These are phyloP conservation scores for Lunasporangiospora selenospora DNA, from an alignment of 192 early-diverging fungal genomes.

Conservation along the genomic window DNA sequence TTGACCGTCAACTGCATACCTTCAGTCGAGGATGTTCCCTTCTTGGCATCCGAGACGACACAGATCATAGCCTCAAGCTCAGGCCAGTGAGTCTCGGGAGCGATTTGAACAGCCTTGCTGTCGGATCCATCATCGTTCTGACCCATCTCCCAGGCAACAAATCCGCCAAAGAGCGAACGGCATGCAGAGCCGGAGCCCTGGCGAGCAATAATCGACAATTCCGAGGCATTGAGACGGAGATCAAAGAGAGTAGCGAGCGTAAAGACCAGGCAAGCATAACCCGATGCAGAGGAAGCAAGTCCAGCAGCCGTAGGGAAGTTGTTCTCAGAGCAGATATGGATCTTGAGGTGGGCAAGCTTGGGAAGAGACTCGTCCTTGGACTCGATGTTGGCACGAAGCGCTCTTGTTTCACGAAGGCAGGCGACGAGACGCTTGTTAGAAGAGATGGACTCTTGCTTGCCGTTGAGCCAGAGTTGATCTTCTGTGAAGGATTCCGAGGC, in stretches of 20 bases:
- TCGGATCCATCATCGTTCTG: slow-evolving; percentile 77
- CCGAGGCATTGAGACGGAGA: slow-evolving; percentile 71
- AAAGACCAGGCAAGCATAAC: slow-evolving; percentile 93
- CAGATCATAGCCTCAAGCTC: slow-evolving; percentile 95
- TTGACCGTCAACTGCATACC: slow-evolving; percentile 99
- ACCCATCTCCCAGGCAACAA: slow-evolving; percentile 98
- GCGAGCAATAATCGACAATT: slow-evolving; percentile 90
- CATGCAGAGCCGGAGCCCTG: slow-evolving; percentile 98
- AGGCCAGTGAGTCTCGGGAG: slow-evolving; percentile 91
- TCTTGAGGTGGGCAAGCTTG: slow-evolving; percentile 64
- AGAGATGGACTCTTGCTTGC: slow-evolving; percentile 81
- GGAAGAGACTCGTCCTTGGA: slow-evolving; percentile 50
- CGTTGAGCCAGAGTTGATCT: slow-evolving; percentile 97
- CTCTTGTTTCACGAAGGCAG: slow-evolving; percentile 80
- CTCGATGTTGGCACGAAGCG: slow-evolving; percentile 76
- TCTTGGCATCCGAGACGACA: slow-evolving; percentile 92
- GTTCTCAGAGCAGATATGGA: slow-evolving; percentile 97
- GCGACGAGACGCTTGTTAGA: slow-evolving; percentile 86
- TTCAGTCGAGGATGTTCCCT: slow-evolving; percentile 88
- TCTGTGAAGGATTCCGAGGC: slow-evolving; percentile 61
- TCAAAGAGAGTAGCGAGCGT: slow-evolving; percentile 79
- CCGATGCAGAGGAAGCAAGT: slow-evolving; percentile 95
- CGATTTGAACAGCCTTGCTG: slow-evolving; percentile 92
- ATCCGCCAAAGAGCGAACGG: slow-evolving; percentile 96
- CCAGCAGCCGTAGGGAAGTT: slow-evolving; percentile 99